Conservation (phyloP, 2,329 filamentous ascomycete genomes). For the Trichoderma cornu-damae region DNA sequence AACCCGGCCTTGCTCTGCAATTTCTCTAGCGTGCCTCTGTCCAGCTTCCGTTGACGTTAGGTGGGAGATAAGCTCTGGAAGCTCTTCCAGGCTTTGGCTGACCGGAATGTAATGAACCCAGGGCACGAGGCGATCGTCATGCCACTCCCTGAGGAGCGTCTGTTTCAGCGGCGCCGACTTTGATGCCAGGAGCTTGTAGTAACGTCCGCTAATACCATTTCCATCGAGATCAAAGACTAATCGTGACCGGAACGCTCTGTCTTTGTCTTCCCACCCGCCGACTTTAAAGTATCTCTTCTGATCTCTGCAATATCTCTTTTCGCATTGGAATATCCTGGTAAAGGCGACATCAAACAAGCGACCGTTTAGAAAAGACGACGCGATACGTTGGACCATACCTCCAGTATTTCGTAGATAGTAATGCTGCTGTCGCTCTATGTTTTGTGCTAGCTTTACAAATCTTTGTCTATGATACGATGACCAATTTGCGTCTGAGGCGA, state of each 20-base stretch:
- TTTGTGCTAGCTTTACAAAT: constrained; percentile 37
- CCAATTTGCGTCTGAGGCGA: constrained; percentile 35
- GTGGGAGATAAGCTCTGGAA: constrained; percentile 47
- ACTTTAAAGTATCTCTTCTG: constrained; percentile 31
- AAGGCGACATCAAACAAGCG: constrained; percentile 42
- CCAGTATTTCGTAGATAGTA: constrained; percentile 31
- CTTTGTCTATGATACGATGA: constrained; percentile 44
- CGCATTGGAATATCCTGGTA: constrained; percentile 44
- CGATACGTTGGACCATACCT: constrained; percentile 20
- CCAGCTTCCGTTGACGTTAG: constrained; percentile 44
- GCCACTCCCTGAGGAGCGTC: constrained; percentile 52
- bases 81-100: constrained; percentile 44
- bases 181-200: constrained; percentile 46
- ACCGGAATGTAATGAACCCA: constrained; percentile 56
- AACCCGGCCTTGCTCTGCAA: constrained; percentile 49
- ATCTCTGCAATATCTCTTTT: constrained; percentile 32
- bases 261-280: constrained; percentile 31
- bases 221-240: constrained; percentile 52
- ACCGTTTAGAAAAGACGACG: constrained; percentile 34
- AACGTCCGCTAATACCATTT: constrained; percentile 51
- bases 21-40: constrained; percentile 40
- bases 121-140: constrained; percentile 50
- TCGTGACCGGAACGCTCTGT: constrained; percentile 35
- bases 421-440: constrained; percentile 25
- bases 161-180: constrained; percentile 46